Conservation (phyloP, 1,139 yeast species). For the Pichia sp. region DNA sequence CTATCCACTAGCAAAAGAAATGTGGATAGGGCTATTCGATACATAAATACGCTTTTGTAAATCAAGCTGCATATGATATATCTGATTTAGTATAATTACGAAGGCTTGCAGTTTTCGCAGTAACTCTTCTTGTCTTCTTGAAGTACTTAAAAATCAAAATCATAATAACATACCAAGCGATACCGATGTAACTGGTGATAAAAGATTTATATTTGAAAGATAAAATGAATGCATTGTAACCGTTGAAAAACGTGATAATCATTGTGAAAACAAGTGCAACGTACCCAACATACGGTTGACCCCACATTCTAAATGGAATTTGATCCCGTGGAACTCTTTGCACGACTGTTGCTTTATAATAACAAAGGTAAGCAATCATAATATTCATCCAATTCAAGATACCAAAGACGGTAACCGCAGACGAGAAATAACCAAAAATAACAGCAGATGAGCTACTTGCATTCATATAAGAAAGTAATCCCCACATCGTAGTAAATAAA, state of each 20-base stretch:
- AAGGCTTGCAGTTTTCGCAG: neutral
- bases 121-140: neutral
- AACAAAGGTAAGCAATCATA: conserved; percentile 54
- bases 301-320: conserved; percentile 19
- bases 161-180: neutral
- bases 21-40: too few species aligned
- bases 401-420: conserved; percentile 24
- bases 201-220: neutral
- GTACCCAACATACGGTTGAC: conserved; percentile 27
- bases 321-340: conserved; percentile 18
- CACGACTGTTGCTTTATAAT: conserved; percentile 43
- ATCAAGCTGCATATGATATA: neutral
- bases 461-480: conserved; percentile 19
- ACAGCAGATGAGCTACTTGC: conserved; percentile 13
- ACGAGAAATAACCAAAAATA: conserved; percentile 23
- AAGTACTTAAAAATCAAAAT: too few species aligned
- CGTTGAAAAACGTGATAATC: conserved; percentile 13
- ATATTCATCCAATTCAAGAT: conserved; percentile 37
- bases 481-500: conserved; percentile 26
- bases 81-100: neutral
- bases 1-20: too few species aligned
- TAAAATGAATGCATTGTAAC: neutral
- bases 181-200: neutral
- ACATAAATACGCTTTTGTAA: neutral
- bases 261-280: conserved; percentile 22